These are phyloP conservation scores for Spergularia marina DNA, from an alignment of 148 eudicot genomes.

Conservation along the genomic window DNA sequence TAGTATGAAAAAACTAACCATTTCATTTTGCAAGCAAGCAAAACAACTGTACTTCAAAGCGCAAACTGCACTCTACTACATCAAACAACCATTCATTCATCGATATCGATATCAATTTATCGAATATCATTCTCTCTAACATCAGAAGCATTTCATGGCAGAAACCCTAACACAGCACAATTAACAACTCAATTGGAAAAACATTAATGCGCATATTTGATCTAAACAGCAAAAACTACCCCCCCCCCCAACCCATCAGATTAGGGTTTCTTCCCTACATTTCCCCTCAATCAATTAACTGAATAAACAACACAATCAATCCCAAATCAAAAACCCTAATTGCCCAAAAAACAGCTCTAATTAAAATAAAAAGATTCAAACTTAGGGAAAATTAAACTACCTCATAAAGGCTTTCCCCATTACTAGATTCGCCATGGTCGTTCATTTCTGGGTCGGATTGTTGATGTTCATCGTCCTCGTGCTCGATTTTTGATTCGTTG, in stretches of 20 bases:
- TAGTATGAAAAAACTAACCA: too few relatives aligned
- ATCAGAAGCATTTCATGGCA: too few relatives aligned
- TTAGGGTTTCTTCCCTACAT: neutral
- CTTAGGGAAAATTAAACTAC: conserved; percentile 20
- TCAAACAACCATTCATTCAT: neutral
- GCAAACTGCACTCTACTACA: neutral
- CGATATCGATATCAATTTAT: too few relatives aligned
- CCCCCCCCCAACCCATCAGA: neutral
- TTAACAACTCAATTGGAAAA: too few relatives aligned
- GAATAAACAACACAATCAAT: too few relatives aligned
- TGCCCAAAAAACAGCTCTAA: neutral
- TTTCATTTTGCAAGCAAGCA: too few relatives aligned
- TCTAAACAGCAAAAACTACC: neutral
- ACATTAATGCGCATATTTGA: too few relatives aligned
- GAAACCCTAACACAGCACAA: too few relatives aligned
- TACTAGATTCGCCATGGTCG: conserved; percentile 26
- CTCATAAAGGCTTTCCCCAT: conserved; percentile 61
- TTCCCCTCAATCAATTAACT: neutral
- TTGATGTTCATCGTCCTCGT: conserved; percentile 25
- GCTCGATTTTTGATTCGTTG: conserved; percentile 35
- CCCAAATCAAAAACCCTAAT: neutral
- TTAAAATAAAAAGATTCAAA: neutral
- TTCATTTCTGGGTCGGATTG: conserved; percentile 23
- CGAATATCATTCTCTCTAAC: too few relatives aligned
- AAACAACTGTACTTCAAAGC: neutral